A percentile compares a stretch with the other conserved stretches of the same genome.
Conservation (phyloP, 768 basidiomycete species). For the Mrakia frigida region DNA sequence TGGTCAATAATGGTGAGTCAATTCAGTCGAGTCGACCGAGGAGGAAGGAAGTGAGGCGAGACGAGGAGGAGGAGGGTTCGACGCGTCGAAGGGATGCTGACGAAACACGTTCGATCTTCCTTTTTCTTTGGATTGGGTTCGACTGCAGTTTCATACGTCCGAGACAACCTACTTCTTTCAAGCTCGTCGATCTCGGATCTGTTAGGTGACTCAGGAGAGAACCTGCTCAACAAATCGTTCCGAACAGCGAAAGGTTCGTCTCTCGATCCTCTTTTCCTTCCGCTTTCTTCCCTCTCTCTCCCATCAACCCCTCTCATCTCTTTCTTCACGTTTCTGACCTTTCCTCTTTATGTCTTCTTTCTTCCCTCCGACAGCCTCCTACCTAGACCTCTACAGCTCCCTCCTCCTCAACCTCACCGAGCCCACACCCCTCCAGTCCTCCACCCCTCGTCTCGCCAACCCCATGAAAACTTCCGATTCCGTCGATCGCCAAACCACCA, state of each 20-base stretch:
- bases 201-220: conserved; percentile 7
- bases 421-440: conserved; percentile 2
- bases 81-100: neutral
- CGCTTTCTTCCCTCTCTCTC: neutral
- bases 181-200: conserved; percentile 20
- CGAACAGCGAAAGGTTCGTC: conserved; percentile 23
- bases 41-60: too few relatives aligned
- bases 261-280: neutral
- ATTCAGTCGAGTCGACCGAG: too few relatives aligned
- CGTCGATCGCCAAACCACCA: conserved; percentile 23
- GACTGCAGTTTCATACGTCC: conserved; percentile 19
- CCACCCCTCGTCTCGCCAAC: conserved; percentile 10
- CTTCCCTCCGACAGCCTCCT: neutral
- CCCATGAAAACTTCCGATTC: neutral
- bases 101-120: neutral
- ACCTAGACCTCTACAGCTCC: conserved; percentile 22
- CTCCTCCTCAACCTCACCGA: conserved; percentile 5
- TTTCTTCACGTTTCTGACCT: neutral
- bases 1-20: conserved; percentile 29
- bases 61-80: too few relatives aligned
- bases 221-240: conserved; percentile 29
- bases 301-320: neutral
- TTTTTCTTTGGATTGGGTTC: neutral
- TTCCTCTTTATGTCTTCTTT: neutral
- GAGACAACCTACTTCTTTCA: conserved; percentile 18